Conservation (phyloP, 257 asterid genomes). For the Parsonsia alboflavescens region DNA sequence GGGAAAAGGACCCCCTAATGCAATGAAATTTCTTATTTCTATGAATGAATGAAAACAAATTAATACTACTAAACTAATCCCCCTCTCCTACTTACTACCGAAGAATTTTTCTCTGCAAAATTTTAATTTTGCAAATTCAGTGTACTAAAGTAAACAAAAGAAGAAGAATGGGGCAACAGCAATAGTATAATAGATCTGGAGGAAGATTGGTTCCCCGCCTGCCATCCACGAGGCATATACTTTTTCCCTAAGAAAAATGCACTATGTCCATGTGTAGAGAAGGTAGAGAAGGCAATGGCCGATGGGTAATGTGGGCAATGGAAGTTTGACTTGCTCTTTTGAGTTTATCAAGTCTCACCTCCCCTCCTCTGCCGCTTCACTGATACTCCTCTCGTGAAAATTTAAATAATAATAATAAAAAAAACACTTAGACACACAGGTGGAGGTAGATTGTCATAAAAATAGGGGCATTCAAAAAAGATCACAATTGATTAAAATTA, state of each 20-base stretch:
- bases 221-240: slow-evolving; percentile 1
- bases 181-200: not conserved
- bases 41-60: not conserved
- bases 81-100: not conserved
- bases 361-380: not conserved
- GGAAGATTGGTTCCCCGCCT: not conserved
- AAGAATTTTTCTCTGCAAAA: not conserved
- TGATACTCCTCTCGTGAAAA: not conserved
- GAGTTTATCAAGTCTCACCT: not conserved
- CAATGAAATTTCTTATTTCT: not conserved
- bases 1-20: not conserved
- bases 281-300: not conserved
- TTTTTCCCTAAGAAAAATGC: slow-evolving; percentile 6
- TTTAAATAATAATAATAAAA: too few relatives aligned
- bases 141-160: not conserved
- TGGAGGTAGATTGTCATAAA: too few relatives aligned
- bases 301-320: not conserved
- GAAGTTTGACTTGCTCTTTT: slow-evolving; percentile 4
- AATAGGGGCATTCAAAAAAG: too few relatives aligned
- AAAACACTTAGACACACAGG: too few relatives aligned
- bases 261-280: slow-evolving; percentile 1
- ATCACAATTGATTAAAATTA: too few relatives aligned
- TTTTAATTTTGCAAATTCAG: not conserved
- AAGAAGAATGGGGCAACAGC: not conserved
- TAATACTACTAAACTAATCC: too few relatives aligned